Evolutionary conservation across 495 filamentous ascomycete species (phyloP).

Genomic region (Hyaloscypha hepaticicola): DNA sequence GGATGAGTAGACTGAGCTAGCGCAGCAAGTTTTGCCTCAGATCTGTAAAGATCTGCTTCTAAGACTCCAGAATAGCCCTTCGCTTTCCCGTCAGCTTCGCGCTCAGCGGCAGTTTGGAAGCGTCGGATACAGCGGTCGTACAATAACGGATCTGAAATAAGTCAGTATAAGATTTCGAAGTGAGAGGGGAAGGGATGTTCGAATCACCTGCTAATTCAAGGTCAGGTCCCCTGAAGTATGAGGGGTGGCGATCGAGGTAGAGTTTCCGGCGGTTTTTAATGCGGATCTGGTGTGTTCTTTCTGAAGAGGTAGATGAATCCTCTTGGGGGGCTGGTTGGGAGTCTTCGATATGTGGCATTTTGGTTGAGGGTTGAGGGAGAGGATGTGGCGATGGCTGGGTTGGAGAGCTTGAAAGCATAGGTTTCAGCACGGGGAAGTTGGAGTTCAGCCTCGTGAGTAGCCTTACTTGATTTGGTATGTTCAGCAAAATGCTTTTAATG

Average conservation of each 20-base stretch:
- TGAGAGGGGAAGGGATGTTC: not conserved
- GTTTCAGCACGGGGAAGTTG: not conserved
- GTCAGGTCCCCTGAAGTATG: slow-evolving; percentile 31
- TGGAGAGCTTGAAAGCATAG: not conserved
- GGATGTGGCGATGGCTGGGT: not conserved
- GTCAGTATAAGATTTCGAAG: slow-evolving; percentile 9
- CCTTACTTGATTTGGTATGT: not conserved
- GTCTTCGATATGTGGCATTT: slow-evolving; percentile 21
- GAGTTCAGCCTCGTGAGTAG: not conserved
- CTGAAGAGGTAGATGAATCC: not conserved
- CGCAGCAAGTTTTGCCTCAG: slow-evolving; percentile 70
- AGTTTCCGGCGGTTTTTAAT: slow-evolving; percentile 32
- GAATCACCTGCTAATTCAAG: slow-evolving; percentile 30
- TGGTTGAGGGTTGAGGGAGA: not conserved
- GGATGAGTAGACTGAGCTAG: slow-evolving; percentile 42
- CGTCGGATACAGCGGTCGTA: slow-evolving; percentile 76
- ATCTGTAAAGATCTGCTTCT: slow-evolving; percentile 65
- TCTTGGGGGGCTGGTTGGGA: slow-evolving; percentile 2
- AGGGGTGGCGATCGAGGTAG: slow-evolving; percentile 32
- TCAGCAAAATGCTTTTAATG: not conserved
- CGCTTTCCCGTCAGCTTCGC: slow-evolving; percentile 65
- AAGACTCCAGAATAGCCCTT: slow-evolving; percentile 72
- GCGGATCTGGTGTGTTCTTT: slow-evolving; percentile 22
- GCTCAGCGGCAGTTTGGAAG: slow-evolving; percentile 68
- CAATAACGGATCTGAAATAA: slow-evolving; percentile 63